Conservation (phyloP, 1,284 basidiomycete genomes). For the Phlebopus sp. region DNA sequence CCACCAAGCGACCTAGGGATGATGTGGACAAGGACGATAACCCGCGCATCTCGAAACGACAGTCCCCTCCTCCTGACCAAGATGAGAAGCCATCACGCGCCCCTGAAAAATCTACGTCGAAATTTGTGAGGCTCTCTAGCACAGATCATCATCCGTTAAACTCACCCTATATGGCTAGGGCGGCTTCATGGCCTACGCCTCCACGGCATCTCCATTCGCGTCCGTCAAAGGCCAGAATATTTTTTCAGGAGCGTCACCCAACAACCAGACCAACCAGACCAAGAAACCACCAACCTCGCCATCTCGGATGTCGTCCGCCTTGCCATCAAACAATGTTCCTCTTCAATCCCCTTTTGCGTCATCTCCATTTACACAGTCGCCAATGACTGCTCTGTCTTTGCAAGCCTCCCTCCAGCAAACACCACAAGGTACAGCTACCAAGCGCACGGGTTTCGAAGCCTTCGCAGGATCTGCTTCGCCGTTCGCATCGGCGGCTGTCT, state of each 20-base stretch:
- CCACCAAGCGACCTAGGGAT: constrained; percentile 33
- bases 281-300: constrained; percentile 17
- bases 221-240: constrained; percentile 64
- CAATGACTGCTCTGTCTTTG: constrained; percentile 31
- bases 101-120: constrained; percentile 36
- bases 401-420: constrained; percentile 17
- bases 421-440: constrained; percentile 37
- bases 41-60: constrained; percentile 56
- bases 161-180: constrained; percentile 34
- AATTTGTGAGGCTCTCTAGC: constrained; percentile 41
- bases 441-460: constrained; percentile 60
- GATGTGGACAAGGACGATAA: constrained; percentile 34
- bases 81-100: constrained; percentile 25
- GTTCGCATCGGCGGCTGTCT: constrained; percentile 39
- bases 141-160: constrained; percentile 5
- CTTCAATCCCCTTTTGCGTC: constrained; percentile 14
- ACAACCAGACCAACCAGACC: constrained; percentile 33
- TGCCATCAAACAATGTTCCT: constrained; percentile 23
- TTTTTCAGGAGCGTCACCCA: constrained; percentile 42
- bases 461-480: constrained; percentile 63
- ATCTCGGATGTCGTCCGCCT: constrained; percentile 13
- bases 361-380: constrained; percentile 24
- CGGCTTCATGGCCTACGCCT: constrained; percentile 75
- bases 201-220: constrained; percentile 66
- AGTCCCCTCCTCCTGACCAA: constrained; percentile 65